Evolutionary conservation across 1,139 yeast species (phyloP), one percentile per base, ranked within the genome.

Genomic region (Scheffersomyces stambukii): DNA sequence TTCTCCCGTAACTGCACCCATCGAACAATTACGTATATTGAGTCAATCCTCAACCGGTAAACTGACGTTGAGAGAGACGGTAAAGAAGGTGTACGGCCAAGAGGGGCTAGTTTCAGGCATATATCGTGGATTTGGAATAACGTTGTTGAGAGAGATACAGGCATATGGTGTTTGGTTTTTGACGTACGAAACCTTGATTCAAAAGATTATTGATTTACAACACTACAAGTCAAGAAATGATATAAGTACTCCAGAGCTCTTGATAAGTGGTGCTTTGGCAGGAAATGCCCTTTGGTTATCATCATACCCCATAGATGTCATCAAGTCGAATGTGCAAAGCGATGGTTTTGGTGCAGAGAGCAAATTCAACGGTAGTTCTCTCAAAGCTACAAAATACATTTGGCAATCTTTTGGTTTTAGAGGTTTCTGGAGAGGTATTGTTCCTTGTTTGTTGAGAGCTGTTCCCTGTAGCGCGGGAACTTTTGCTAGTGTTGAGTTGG

Each of bases 81-180:
- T 67, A n/a, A 44, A 46, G 24, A 56, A 66, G 36, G 78, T 82
- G 10, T 62, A 64, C 40, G 27, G 42, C 5, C 37, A 54, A 0
- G 55, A 71, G 18, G 91, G 91, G 1, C 19, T 69, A 8, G 37
- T 41, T 6, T 43, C 43, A 7, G 86, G 84, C 0, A 45, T 81
- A 2, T 79, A 68, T 43, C 58, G 89, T 34, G 89, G 89, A 0
- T 59, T 64, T 16, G 55, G 64, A 5, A 69, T 82, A 30, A 82
- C 93, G 0, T 45, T 79, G 3, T 30, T 74, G 4, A 64, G 93
- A 40, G 94, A 83, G 46, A 64, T 77, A 7, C 93, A 83, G 48
- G 89, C 91, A 0, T 82, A 82, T 45, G 94, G 94, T 10, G 77
- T 81, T 10, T 83, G 93, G 93, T 83, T 83, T 43, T 56, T 80